These are phyloP conservation scores for Phaeolepiota aurea DNA, from an alignment of 768 basidiomycete genomes.

Conservation along the genomic window DNA sequence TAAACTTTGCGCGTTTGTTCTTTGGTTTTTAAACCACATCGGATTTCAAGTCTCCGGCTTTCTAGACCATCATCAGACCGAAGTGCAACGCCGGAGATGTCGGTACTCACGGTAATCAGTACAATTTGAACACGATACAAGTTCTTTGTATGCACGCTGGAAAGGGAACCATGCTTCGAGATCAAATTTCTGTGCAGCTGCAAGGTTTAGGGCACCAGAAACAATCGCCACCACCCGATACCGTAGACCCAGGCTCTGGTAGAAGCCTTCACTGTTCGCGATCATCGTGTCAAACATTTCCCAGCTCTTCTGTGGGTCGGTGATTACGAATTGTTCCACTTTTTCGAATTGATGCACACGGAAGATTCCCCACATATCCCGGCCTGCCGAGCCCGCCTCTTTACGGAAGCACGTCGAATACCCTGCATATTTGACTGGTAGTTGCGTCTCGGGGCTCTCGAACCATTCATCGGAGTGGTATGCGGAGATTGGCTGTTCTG, in stretches of 20 bases:
- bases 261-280: conserved; percentile 85
- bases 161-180: conserved; percentile 99
- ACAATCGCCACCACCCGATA: conserved; percentile 94
- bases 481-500: conserved; percentile 96
- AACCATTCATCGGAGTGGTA: conserved; percentile 98
- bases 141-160: conserved; percentile 93
- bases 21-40: conserved; percentile 86
- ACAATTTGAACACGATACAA: conserved; percentile 97
- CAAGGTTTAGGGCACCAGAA: conserved; percentile 93
- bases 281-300: conserved; percentile 91
- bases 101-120: conserved; percentile 89
- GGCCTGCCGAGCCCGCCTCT: conserved; percentile 94
- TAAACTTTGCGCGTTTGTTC: conserved; percentile 90
- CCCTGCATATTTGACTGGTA: conserved; percentile 86
- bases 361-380: conserved; percentile 99
- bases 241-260: conserved; percentile 87
- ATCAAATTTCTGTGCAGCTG: conserved; percentile 95
- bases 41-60: conserved; percentile 85
- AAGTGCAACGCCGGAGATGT: neutral
- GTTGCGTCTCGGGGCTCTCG: conserved; percentile 82
- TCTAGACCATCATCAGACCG: conserved; percentile 38
- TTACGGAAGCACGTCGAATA: conserved; percentile 98
- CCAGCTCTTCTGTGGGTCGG: conserved; percentile 92
- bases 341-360: conserved; percentile 99
- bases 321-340: conserved; percentile 94